These are phyloP conservation scores for Fusarium globosum DNA, from an alignment of 2,329 filamentous ascomycete species.

Conservation along the genomic window DNA sequence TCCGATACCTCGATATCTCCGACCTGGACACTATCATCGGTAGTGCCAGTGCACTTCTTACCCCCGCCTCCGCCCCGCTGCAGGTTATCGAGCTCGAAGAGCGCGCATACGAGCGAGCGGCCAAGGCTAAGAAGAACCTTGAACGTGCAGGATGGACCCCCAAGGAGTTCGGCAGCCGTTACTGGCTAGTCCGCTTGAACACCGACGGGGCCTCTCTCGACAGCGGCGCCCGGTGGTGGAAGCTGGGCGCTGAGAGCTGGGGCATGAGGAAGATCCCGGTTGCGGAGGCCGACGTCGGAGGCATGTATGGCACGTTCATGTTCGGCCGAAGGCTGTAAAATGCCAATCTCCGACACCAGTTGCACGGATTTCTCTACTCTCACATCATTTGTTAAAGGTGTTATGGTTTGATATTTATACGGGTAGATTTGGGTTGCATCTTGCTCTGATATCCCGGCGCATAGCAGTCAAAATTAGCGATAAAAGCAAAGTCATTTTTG, in stretches of 20 bases:
- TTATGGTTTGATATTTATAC: constrained; percentile 8
- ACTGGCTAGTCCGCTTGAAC: constrained; percentile 73
- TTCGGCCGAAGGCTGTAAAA: constrained; percentile 68
- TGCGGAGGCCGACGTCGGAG: constrained; percentile 89
- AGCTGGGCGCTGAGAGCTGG: constrained; percentile 87
- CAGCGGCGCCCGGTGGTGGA: constrained; percentile 74
- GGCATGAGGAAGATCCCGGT: constrained; percentile 94
- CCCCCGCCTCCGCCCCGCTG: constrained; percentile 71
- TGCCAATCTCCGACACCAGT: constrained; percentile 49
- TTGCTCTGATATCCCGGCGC: constrained; percentile 43
- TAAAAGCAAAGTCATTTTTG: constrained; percentile 46
- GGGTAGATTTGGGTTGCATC: constrained; percentile 36
- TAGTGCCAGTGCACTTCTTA: constrained; percentile 69
- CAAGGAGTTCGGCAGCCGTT: constrained; percentile 73
- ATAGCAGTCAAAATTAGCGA: constrained; percentile 43
- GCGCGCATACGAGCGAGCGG: constrained; percentile 72
- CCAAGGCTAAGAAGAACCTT: constrained; percentile 71
- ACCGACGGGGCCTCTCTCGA: constrained; percentile 50
- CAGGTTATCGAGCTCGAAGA: constrained; percentile 81
- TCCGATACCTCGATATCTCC: constrained; percentile 82
- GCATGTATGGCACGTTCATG: constrained; percentile 85
- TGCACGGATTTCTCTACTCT: constrained; percentile 46
- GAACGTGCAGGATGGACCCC: constrained; percentile 75
- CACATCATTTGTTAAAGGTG: constrained; percentile 23
- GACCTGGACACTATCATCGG: constrained; percentile 68